These are phyloP conservation scores for Claviceps arundinis DNA, from an alignment of 2,329 filamentous ascomycete species.

Conservation along the genomic window DNA sequence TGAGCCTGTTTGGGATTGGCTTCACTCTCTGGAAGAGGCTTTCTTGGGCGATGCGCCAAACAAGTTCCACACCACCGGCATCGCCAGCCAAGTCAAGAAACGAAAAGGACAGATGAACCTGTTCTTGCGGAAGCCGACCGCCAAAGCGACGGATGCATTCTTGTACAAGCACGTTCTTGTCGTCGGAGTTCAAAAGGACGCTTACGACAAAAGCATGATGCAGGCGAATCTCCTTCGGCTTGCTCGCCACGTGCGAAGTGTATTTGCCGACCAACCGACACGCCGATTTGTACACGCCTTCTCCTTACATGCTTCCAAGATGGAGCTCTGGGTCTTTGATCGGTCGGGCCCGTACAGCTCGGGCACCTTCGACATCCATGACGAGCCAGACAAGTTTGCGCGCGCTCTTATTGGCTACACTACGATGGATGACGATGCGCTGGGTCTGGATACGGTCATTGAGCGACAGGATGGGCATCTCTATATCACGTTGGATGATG, in stretches of 20 bases:
- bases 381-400: conserved; percentile 9
- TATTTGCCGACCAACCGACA: conserved; percentile 10
- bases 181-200: conserved; percentile 11
- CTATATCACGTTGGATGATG: conserved; percentile 2
- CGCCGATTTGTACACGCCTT: conserved; percentile 11
- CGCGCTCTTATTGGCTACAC: conserved; percentile 10
- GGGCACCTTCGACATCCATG: conserved; percentile 8
- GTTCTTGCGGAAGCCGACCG: conserved; percentile 9
- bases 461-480: background rate
- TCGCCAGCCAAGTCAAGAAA: conserved; percentile 10
- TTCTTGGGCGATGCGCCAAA: conserved; percentile 7
- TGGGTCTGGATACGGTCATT: conserved; percentile 8
- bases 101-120: conserved; percentile 11
- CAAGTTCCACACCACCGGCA: conserved; percentile 9
- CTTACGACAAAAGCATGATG: conserved; percentile 6
- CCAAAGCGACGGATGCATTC: background rate
- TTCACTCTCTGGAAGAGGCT: conserved; percentile 3
- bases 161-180: conserved; percentile 11
- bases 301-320: conserved; percentile 3
- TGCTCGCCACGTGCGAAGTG: conserved; percentile 7
- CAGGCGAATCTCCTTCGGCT: conserved; percentile 10
- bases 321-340: conserved; percentile 14
- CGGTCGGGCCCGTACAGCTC: conserved; percentile 11
- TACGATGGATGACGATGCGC: conserved; percentile 8
- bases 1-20: conserved; percentile 3